Percentiles rank a stretch among this genome's conserved stretches.
Conservation (phyloP, 768 basidiomycete species). For the Pulveroboletus ravenelii region DNA sequence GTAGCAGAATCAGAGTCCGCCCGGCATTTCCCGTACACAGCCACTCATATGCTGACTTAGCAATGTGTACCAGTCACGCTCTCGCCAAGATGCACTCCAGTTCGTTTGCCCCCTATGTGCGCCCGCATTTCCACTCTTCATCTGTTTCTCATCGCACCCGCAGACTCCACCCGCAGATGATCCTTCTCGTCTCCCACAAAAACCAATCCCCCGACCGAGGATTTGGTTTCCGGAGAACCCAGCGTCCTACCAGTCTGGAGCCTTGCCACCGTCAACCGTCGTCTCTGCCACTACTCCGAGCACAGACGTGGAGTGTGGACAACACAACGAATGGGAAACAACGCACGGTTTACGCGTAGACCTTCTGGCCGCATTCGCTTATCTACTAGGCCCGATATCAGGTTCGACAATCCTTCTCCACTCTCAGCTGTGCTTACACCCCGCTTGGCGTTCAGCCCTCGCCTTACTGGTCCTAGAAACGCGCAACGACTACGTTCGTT, state of each 20-base stretch:
- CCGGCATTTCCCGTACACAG: slow-evolving; percentile 43
- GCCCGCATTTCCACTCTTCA: slow-evolving; percentile 7
- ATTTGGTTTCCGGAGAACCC: slow-evolving; percentile 51
- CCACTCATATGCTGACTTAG: slow-evolving; percentile 20
- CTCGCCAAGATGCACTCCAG: too few species aligned
- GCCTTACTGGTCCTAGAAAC: slow-evolving; percentile 68
- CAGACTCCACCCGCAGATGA: slow-evolving; percentile 61
- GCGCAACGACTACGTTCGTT: slow-evolving; percentile 70
- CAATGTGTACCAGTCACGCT: too few species aligned
- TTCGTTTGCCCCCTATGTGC: slow-evolving; percentile 60
- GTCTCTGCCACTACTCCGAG: slow-evolving; percentile 39
- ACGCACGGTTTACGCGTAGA: slow-evolving; percentile 64
- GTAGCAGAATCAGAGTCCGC: slow-evolving; percentile 26
- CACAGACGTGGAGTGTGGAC: slow-evolving; percentile 35
- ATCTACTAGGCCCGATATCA: slow-evolving; percentile 66
- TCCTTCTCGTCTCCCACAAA: slow-evolving; percentile 23
- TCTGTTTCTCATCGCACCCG: slow-evolving; percentile 5
- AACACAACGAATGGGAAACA: slow-evolving; percentile 65
- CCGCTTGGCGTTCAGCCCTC: slow-evolving; percentile 42
- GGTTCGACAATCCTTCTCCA: slow-evolving; percentile 41
- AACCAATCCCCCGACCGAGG: slow-evolving; percentile 26
- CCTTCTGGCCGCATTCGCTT: slow-evolving; percentile 57
- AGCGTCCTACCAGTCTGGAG: slow-evolving; percentile 68
- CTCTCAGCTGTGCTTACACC: neutral
- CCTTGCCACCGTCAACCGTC: slow-evolving; percentile 48